Percentiles rank a stretch among this genome's conserved stretches.
phyloP scores from a whole-genome alignment of 2,329 filamentous ascomycete species.

The Verticillium tricorpus region DNA sequence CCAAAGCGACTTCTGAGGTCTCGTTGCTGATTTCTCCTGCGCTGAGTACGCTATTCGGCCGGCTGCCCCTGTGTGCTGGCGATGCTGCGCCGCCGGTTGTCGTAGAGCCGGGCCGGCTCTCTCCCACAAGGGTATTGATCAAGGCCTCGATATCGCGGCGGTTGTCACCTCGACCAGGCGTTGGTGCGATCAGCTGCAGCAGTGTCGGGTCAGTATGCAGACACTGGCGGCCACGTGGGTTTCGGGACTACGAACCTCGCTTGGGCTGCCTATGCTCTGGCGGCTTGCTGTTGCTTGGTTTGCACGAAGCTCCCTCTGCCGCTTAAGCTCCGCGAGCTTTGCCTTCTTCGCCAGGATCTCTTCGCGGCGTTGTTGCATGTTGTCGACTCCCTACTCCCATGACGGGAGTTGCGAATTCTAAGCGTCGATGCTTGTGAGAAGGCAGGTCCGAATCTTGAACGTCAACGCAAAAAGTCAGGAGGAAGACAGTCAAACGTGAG shows the following conservation, averaged over 20 bases:
- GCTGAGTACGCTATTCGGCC: conserved; percentile 83
- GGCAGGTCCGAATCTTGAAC: neutral
- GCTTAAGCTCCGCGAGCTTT: conserved; percentile 93
- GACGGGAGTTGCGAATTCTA: conserved; percentile 27
- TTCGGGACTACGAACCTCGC: conserved; percentile 57
- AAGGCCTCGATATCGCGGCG: conserved; percentile 78
- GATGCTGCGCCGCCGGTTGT: conserved; percentile 58
- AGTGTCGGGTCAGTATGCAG: neutral
- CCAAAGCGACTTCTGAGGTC: conserved; percentile 55
- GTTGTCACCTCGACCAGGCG: conserved; percentile 62
- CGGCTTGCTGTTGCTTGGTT: conserved; percentile 69
- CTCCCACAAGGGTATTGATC: conserved; percentile 78
- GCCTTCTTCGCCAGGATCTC: conserved; percentile 96
- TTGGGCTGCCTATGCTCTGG: conserved; percentile 61
- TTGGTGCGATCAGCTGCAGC: conserved; percentile 54
- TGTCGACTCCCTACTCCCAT: conserved; percentile 43
- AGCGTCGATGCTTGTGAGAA: conserved; percentile 3
- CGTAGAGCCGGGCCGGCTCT: conserved; percentile 67
- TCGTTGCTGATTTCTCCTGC: conserved; percentile 76
- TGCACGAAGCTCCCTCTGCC: conserved; percentile 79
- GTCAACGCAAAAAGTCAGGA: neutral
- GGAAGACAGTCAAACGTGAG: neutral
- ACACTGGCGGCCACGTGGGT: neutral
- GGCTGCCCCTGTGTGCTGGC: conserved; percentile 65
- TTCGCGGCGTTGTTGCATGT: conserved; percentile 79